These are phyloP conservation scores for Chimonanthus salicifolius DNA, from an alignment of 164 flowering plant genomes.

Conservation along the genomic window DNA sequence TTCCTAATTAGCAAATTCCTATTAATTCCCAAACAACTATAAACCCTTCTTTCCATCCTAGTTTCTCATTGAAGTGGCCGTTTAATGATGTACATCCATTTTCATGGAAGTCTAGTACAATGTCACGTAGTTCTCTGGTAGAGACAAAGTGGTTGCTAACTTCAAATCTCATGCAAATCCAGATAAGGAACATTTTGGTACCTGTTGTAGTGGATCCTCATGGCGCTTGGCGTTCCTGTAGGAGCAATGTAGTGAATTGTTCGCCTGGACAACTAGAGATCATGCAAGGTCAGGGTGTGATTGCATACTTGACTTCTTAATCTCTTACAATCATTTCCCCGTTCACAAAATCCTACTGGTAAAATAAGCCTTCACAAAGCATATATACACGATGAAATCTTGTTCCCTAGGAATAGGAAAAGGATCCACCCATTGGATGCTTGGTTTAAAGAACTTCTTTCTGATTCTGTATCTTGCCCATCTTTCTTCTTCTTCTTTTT, in stretches of 20 bases:
- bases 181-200: conserved; percentile 87
- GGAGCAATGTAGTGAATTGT: conserved; percentile 58
- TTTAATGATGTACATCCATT: too few relatives aligned
- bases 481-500: too few relatives aligned
- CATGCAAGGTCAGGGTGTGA: conserved; percentile 60
- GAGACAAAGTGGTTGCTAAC: neutral
- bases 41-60: too few relatives aligned
- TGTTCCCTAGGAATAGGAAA: too few relatives aligned
- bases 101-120: neutral
- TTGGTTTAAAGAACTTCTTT: neutral
- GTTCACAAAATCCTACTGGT: too few relatives aligned
- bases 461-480: neutral
- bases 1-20: too few relatives aligned
- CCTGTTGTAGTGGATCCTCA: conserved; percentile 83
- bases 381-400: too few relatives aligned
- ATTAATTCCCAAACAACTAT: too few relatives aligned
- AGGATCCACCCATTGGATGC: neutral
- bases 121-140: neutral
- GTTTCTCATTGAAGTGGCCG: too few relatives aligned
- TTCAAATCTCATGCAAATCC: conserved; percentile 4
- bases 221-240: conserved; percentile 75
- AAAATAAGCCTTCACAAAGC: too few relatives aligned
- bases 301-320: too few relatives aligned
- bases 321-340: too few relatives aligned
- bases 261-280: conserved; percentile 43